Base-by-base conservation (phyloP, 139 green algal genomes). In the Volvox africanus region DNA sequence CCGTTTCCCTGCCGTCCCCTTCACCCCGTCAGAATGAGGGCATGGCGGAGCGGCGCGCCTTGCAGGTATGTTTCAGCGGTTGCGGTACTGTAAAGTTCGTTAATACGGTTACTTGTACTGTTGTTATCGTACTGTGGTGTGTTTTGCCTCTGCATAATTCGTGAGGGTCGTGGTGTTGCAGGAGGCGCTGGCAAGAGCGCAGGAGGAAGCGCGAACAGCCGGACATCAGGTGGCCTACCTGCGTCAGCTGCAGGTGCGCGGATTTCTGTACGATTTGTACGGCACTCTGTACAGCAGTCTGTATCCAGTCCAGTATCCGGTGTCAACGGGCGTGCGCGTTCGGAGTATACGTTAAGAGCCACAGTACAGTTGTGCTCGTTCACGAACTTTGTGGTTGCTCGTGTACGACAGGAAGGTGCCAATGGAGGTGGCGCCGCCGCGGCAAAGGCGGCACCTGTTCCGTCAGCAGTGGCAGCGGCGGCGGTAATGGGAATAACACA, bases 181-280 rank as follows among this genome's bases (percentile, higher is more conserved):
- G 69, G 85, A 89, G 19, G 85, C 37, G 28, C 26, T 82, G 69
- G 85, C 69, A 1, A 20, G 6, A 13, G 85, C 85, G 28, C 69
- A 73, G 19, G 2, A 24, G 1, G 85, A 89, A 71, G 85, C 85
- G 18, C 69, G 85, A 0, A 82, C 44, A 9, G 69, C 44, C 5
- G 69, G 19, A 12, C 85, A 89, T 68, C 85, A 89, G 85, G 69
- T 89, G 28, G 26, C 69, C 1, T 89, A 89, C 44, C 69, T 89
- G 28, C 28, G 30, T 30, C 37, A 89, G 85, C 36, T 89, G 69
- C 85, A 82, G 83, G 83, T 80, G 67, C 9, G 71, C 9, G 71
- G 14, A 30, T 35, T n/a, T 75, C 3, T 2, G 67, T 14, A 28
- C 44, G 44, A 55, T 55, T 55, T 55, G 44, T 55, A 55, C 44